Conservation (phyloP, 2,329 filamentous ascomycete genomes). For the Scleromitrula shiraiana region DNA sequence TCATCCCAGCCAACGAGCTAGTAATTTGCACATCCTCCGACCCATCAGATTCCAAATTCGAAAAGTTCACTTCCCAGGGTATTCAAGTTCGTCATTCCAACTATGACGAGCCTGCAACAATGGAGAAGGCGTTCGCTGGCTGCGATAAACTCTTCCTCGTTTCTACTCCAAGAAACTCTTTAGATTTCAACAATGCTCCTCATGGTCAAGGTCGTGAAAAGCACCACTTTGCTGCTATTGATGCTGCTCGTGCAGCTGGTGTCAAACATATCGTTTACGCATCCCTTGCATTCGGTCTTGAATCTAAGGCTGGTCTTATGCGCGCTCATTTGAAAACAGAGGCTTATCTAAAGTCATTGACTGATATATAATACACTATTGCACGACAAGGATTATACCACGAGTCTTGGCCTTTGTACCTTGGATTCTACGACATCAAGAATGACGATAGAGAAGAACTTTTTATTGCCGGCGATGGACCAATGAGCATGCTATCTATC, state of each 20-base stretch:
- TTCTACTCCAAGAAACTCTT: slow-evolving; percentile 19
- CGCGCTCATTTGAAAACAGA: slow-evolving; percentile 19
- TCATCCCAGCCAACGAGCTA: slow-evolving; percentile 8
- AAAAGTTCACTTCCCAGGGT: slow-evolving; percentile 16
- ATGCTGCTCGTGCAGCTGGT: slow-evolving; percentile 28
- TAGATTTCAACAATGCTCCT: slow-evolving; percentile 36
- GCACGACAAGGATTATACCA: slow-evolving; percentile 25
- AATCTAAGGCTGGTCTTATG: slow-evolving; percentile 17
- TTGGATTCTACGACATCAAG: slow-evolving; percentile 17
- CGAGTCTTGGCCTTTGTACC: slow-evolving; percentile 24
- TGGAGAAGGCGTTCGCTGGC: slow-evolving; percentile 9
- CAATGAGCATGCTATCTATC: slow-evolving; percentile 21
- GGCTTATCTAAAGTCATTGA: slow-evolving; percentile 13
- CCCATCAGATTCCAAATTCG: slow-evolving; percentile 31
- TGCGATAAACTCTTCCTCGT: slow-evolving; percentile 29
- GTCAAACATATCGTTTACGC: slow-evolving; percentile 32
- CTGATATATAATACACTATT: slow-evolving; percentile 16
- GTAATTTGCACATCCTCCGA: slow-evolving; percentile 14
- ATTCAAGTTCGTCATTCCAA: slow-evolving; percentile 10
- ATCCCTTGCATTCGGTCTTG: slow-evolving; percentile 22
- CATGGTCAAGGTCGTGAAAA: slow-evolving; percentile 15
- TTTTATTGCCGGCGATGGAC: slow-evolving; percentile 22
- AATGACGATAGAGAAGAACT: slow-evolving; percentile 18
- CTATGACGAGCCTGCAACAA: slow-evolving; percentile 7
- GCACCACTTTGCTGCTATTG: slow-evolving; percentile 19